These are phyloP conservation scores for Taiwanofungus camphoratus DNA, from an alignment of 1,284 basidiomycete genomes.

Conservation along the genomic window DNA sequence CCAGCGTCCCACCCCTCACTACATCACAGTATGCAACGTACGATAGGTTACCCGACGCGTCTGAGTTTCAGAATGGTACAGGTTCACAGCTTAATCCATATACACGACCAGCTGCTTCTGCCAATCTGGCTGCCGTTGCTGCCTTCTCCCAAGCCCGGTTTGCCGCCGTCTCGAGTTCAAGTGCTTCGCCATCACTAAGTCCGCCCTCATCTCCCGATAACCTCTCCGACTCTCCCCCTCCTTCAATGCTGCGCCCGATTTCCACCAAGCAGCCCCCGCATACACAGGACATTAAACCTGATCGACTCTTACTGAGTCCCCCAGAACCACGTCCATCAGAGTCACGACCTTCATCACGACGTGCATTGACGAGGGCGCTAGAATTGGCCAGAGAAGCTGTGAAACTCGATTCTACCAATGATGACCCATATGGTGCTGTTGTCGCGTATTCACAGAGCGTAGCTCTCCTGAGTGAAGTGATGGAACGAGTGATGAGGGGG, in stretches of 20 bases:
- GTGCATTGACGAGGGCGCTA: slow-evolving; percentile 71
- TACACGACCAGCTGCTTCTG: slow-evolving; percentile 45
- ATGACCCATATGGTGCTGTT: slow-evolving; percentile 77
- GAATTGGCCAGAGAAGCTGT: slow-evolving; percentile 83
- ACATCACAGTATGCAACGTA: slow-evolving; percentile 21
- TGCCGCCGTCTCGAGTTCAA: slow-evolving; percentile 33
- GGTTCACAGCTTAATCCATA: slow-evolving; percentile 28
- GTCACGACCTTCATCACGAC: slow-evolving; percentile 60
- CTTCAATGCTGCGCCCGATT: slow-evolving; percentile 33
- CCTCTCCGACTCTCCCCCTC: slow-evolving; percentile 48
- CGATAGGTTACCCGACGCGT: slow-evolving; percentile 20
- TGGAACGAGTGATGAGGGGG: slow-evolving; percentile 78
- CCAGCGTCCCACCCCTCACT: slow-evolving; percentile 45
- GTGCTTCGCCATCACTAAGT: slow-evolving; percentile 22
- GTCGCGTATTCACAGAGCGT: slow-evolving; percentile 79
- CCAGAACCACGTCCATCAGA: slow-evolving; percentile 34
- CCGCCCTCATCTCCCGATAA: slow-evolving; percentile 39
- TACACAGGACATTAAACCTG: slow-evolving; percentile 34
- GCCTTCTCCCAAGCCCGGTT: slow-evolving; percentile 53
- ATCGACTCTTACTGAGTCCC: slow-evolving; percentile 41
- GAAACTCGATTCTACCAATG: slow-evolving; percentile 72
- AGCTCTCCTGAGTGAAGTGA: slow-evolving; percentile 75
- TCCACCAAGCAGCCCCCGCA: slow-evolving; percentile 17
- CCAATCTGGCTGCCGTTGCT: slow-evolving; percentile 52
- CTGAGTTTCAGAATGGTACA: slow-evolving; percentile 18